Percentiles rank a stretch among this genome's conserved stretches.
Conservation (phyloP, 495 filamentous ascomycete species). For the Xanthoparmelia taractica region DNA sequence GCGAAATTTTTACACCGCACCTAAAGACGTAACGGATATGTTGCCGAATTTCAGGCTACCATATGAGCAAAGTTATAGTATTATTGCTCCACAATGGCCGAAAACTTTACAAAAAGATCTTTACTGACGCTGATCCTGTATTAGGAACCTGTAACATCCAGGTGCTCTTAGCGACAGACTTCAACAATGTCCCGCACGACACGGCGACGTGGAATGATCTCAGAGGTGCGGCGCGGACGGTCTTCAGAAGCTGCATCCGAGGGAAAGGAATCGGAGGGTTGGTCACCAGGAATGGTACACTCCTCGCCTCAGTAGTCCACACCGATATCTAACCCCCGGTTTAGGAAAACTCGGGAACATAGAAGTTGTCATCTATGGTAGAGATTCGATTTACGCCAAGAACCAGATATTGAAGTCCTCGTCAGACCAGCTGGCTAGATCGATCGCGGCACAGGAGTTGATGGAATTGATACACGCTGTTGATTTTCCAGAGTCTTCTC, state of each 20-base stretch:
- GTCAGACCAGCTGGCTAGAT: slow-evolving; percentile 1
- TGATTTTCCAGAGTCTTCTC: neutral
- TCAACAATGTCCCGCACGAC: slow-evolving; percentile 1
- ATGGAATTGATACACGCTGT: slow-evolving; percentile 1
- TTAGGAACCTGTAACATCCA: neutral
- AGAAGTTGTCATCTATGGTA: slow-evolving; percentile 4
- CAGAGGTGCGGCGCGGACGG: neutral
- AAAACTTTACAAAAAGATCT: neutral
- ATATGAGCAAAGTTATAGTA: neutral
- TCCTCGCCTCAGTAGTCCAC: no score
- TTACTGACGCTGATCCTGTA: no score
- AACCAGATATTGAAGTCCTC: neutral
- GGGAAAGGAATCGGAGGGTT: neutral
- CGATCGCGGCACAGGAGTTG: slow-evolving; percentile 4
- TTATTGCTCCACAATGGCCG: no score
- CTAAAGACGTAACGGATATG: neutral
- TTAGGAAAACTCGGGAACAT: neutral
- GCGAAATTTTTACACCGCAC: neutral
- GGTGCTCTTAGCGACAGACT: neutral
- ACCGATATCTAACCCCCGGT: neutral
- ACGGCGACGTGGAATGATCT: neutral
- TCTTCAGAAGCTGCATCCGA: neutral
- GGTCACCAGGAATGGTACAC: neutral
- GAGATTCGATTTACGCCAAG: neutral
- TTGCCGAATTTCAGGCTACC: neutral